Evolutionary conservation across 768 basidiomycete species (phyloP).

Genomic region (Calocera cornea): DNA sequence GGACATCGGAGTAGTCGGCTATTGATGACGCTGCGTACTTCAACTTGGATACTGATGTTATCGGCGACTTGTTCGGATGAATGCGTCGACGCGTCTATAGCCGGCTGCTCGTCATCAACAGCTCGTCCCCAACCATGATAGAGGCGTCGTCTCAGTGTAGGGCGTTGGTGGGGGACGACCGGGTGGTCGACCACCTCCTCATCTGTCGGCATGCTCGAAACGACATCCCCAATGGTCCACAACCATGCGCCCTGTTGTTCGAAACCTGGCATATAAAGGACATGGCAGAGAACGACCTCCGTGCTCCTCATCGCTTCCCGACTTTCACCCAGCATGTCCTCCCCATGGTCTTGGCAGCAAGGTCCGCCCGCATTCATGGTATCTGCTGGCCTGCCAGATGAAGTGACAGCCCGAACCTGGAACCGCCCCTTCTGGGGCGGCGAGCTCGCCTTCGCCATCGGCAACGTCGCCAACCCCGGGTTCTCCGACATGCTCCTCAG

Average conservation of each 20-base stretch:
- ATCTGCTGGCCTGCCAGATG: not conserved
- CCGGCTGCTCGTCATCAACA: too few relatives aligned
- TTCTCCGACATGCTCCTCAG: not conserved
- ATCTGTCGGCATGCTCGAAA: too few relatives aligned
- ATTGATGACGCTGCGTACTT: too few relatives aligned
- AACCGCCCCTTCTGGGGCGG: not conserved
- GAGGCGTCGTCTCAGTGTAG: too few relatives aligned
- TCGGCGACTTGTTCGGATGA: too few relatives aligned
- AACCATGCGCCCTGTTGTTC: not conserved
- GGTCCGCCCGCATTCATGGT: not conserved
- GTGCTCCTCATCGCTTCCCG: not conserved
- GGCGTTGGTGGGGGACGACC: too few relatives aligned
- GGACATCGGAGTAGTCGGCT: too few relatives aligned
- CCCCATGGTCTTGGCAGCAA: not conserved
- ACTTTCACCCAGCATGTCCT: not conserved
- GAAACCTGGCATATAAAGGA: not conserved
- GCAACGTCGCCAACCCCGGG: not conserved
- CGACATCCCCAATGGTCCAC: too few relatives aligned
- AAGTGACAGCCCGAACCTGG: not conserved
- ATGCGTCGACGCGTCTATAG: too few relatives aligned
- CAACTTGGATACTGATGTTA: too few relatives aligned
- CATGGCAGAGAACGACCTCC: not conserved
- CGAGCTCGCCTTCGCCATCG: slow-evolving; percentile 2
- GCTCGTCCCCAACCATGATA: too few relatives aligned
- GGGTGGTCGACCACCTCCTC: too few relatives aligned